Evolutionary conservation across 495 filamentous ascomycete species (phyloP).

Genomic region (Aspergillus nidulans): DNA sequence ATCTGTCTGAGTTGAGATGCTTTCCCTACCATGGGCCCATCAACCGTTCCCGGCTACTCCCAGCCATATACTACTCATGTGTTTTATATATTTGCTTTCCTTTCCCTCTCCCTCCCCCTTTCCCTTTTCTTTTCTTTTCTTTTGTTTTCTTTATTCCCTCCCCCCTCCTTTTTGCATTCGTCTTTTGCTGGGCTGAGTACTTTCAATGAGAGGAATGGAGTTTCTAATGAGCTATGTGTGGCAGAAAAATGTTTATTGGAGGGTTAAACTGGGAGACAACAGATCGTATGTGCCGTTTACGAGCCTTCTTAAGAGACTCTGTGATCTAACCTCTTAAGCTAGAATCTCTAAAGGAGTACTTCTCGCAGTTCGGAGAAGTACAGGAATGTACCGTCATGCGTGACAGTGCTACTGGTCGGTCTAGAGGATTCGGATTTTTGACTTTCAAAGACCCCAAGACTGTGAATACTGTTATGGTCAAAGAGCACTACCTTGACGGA

Average conservation of each 20-base stretch:
- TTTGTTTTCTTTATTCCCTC: not conserved
- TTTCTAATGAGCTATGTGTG: conserved; percentile 20
- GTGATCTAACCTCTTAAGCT: conserved; percentile 18
- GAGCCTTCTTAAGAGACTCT: not conserved
- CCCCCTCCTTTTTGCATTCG: not conserved
- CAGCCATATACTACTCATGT: not conserved
- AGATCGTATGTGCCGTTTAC: conserved; percentile 63
- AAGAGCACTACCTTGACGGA: conserved; percentile 95
- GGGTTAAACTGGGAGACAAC: conserved; percentile 99
- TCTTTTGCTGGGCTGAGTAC: not conserved
- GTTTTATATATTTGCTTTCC: not conserved
- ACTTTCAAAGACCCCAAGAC: conserved; percentile 97
- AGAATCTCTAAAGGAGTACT: conserved; percentile 99
- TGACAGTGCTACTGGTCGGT: conserved; percentile 88
- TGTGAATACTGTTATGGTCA: conserved; percentile 99
- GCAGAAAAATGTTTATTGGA: conserved; percentile 99
- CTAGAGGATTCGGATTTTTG: conserved; percentile 92
- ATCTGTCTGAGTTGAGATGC: not conserved
- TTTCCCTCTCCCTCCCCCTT: not conserved
- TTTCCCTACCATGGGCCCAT: conserved; percentile 4
- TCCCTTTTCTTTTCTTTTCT: not conserved
- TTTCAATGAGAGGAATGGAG: too few relatives aligned
- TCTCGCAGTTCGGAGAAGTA: conserved; percentile 96
- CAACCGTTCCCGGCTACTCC: conserved; percentile 1
- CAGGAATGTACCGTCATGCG: conserved; percentile 98